phyloP scores from a whole-genome alignment of 495 filamentous ascomycete genomes.

The Entonaema liquescens region DNA sequence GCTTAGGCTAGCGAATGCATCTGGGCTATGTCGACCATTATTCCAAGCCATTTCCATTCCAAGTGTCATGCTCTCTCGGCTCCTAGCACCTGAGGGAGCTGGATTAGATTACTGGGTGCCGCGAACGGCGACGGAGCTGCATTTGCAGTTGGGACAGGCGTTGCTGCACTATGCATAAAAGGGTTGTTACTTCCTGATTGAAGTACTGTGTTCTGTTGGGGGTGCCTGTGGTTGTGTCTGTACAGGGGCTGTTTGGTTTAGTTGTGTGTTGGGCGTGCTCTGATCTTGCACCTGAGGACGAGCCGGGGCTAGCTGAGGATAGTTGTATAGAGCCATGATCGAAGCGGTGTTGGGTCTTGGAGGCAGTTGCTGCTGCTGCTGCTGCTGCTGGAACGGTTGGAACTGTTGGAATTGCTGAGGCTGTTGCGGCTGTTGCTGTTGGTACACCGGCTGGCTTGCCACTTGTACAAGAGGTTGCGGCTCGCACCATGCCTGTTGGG shows the following conservation, averaged over 20 bases:
- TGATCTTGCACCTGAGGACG: conserved; percentile 41
- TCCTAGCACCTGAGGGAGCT: conserved; percentile 56
- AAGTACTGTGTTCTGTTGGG: conserved; percentile 27
- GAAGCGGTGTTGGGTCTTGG: conserved; percentile 74
- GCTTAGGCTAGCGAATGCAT: conserved; percentile 96
- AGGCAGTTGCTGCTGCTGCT: conserved; percentile 40
- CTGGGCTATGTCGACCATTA: conserved; percentile 88
- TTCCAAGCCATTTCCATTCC: conserved; percentile 71
- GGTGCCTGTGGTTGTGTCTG: conserved; percentile 37
- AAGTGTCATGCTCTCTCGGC: conserved; percentile 89
- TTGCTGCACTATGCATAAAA: conserved; percentile 46
- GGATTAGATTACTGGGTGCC: conserved; percentile 54
- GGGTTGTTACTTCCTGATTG: conserved; percentile 57
- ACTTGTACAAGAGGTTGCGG: conserved; percentile 37
- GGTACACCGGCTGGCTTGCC: conserved; percentile 14
- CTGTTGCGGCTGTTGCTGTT: neutral
- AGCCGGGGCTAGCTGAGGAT: conserved; percentile 73
- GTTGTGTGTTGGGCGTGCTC: conserved; percentile 25
- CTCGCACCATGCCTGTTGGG: conserved; percentile 43
- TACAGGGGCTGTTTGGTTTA: conserved; percentile 27
- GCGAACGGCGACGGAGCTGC: conserved; percentile 35
- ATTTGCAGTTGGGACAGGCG: conserved; percentile 20
- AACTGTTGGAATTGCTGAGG: too few species aligned
- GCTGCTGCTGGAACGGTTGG: neutral
- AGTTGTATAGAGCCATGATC: conserved; percentile 88